Percentiles rank a stretch among this genome's conserved stretches.
Evolutionary conservation across 495 filamentous ascomycete genomes (phyloP).

Genomic region (Chaetomium cochliodes): DNA sequence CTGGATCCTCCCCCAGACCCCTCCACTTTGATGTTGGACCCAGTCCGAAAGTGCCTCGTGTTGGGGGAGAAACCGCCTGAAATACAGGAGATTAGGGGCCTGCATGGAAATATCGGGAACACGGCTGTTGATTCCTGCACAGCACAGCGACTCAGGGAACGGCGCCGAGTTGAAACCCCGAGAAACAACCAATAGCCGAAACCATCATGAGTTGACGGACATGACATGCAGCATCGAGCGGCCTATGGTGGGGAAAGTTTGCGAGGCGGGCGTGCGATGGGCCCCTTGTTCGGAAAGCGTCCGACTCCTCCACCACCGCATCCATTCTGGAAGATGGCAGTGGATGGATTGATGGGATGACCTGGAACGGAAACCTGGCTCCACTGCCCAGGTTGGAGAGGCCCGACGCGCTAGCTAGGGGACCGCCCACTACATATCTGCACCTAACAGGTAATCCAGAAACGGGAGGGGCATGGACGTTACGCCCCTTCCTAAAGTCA

Average conservation of each 20-base stretch:
- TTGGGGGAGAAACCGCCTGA: conserved; percentile 10
- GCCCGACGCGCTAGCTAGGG: too few relatives aligned
- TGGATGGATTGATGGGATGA: not conserved
- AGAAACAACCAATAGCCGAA: not conserved
- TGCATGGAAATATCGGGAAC: not conserved
- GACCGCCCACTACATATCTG: too few relatives aligned
- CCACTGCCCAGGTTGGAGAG: too few relatives aligned
- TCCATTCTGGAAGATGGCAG: not conserved
- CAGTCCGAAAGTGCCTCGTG: conserved; percentile 21
- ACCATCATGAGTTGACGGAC: not conserved
- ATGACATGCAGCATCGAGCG: too few relatives aligned
- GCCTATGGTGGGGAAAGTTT: not conserved
- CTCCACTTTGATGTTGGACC: conserved; percentile 1
- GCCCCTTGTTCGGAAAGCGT: not conserved
- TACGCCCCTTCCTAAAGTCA: not conserved
- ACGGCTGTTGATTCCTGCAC: conserved; percentile 3
- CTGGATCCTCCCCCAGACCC: conserved; percentile 9
- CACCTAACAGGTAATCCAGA: too few relatives aligned
- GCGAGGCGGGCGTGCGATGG: not conserved
- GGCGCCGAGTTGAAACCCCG: not conserved
- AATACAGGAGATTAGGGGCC: conserved; percentile 7
- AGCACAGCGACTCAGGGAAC: not conserved
- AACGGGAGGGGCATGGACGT: not conserved
- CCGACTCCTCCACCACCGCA: conserved; percentile 4
- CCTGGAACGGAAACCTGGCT: too few relatives aligned